Conservation (phyloP, 2,329 filamentous ascomycete species). For the Emericellopsis cladophorae region DNA sequence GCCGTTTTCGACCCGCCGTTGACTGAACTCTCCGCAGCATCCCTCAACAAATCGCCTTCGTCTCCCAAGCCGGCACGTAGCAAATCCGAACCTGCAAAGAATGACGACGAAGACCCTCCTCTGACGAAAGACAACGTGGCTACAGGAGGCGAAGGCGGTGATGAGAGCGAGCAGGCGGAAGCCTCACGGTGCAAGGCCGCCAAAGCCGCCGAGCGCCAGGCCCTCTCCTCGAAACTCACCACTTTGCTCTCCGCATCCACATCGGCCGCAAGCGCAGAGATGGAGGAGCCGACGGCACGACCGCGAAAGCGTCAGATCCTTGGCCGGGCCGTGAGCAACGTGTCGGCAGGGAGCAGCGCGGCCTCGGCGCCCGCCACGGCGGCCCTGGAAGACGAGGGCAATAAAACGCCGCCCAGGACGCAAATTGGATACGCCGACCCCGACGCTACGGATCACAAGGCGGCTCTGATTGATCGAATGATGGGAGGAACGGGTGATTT, state of each 20-base stretch:
- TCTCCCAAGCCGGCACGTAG: conserved; percentile 12
- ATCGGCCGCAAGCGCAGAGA: conserved; percentile 5
- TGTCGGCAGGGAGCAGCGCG: conserved; percentile 35
- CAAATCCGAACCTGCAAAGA: conserved; percentile 19
- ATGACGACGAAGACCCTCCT: conserved; percentile 4
- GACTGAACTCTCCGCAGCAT: conserved; percentile 24
- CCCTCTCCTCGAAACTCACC: conserved; percentile 27
- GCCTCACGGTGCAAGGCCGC: conserved; percentile 3
- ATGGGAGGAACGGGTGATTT: conserved; percentile 9
- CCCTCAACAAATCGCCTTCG: conserved; percentile 27
- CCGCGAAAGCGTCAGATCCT: conserved; percentile 35
- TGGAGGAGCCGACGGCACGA: conserved; percentile 5
- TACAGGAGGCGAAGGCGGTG: conserved; percentile 2
- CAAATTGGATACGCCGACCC: conserved; percentile 42
- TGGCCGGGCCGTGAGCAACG: conserved; percentile 45
- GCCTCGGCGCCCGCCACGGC: conserved; percentile 1
- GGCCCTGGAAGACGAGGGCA: conserved; percentile 7
- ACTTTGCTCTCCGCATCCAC: conserved; percentile 23
- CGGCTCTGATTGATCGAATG: conserved; percentile 31
- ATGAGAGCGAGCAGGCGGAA: conserved; percentile 9
- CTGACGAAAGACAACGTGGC: conserved; percentile 4
- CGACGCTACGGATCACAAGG: conserved; percentile 29
- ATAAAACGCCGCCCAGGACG: conserved; percentile 28
- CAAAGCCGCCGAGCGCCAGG: conserved; percentile 24
- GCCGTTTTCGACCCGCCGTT: conserved; percentile 20